Evolutionary conservation across 805 yeast genomes (phyloP), one percentile per base, ranked within the genome.

Genomic region (Monosporozyma unispora): DNA sequence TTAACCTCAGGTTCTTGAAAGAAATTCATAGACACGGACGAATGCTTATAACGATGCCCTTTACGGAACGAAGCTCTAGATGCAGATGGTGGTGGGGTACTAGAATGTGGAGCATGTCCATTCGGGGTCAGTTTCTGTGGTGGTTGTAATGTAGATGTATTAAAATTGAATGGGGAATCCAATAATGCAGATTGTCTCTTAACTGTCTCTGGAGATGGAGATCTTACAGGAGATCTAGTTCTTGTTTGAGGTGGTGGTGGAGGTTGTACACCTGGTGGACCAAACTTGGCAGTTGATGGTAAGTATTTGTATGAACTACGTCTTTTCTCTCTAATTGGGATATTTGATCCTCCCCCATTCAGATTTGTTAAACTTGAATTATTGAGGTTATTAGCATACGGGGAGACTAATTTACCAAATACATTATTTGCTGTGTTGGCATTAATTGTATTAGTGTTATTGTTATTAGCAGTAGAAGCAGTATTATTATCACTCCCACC

Each of bases 1-100:
- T 82, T 73, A 39, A 74, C 79, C 14, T 89, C 84, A 1, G 97
- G 96, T 61, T 91, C 97, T 66, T 87, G 96, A 64, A 93, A 91
- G 63, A 91, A 77, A 65, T 91, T 90, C 93, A 91, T 85, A 4
- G 96, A 88, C 5, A 91, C 96, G 8, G 96, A 89, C 2, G 97
- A 89, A 66, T 91, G 98, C 64, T 91, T 91, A 64, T 91, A 91
- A 57, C 91, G 78, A 67, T 91, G 99, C 6, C 99, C 99, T 57
- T 90, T 81, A 72, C 99, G 81, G 58, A 81, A 87, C 0, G 85
- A 81, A 0, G 88, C 79, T 59, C 71, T 62, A n/a, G 64, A 59
- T 47, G 62, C 60, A 31, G 59, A 54, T 8, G 59, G 48, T 9
- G 54, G 51, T 43, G 57, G 60, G 7, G 52, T 57, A 11, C 35